These are phyloP conservation scores for Extremus antarcticus DNA, from an alignment of 495 filamentous ascomycete genomes.

Conservation along the genomic window DNA sequence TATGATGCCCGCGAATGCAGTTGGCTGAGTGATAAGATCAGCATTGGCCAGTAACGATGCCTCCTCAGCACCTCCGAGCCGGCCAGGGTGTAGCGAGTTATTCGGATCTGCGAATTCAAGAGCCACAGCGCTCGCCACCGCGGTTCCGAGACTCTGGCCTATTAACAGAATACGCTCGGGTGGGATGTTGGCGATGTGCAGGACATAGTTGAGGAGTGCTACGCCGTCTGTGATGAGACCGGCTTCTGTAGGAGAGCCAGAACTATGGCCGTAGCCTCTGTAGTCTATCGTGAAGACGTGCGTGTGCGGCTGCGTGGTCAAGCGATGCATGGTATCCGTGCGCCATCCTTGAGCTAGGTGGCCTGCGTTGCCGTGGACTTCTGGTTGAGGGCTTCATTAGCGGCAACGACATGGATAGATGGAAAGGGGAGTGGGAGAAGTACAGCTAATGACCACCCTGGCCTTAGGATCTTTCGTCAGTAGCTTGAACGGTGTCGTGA, in stretches of 20 bases:
- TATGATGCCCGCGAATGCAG: constrained; percentile 56
- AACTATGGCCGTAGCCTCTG: constrained; percentile 76
- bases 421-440: neutral
- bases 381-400: neutral
- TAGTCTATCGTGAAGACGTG: constrained; percentile 74
- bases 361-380: constrained; percentile 37
- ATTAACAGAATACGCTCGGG: constrained; percentile 64
- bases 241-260: constrained; percentile 66
- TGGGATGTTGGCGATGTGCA: constrained; percentile 51
- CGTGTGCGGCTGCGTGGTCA: constrained; percentile 36
- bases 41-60: neutral
- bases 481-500: constrained; percentile 23
- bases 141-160: constrained; percentile 87
- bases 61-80: neutral
- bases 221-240: constrained; percentile 75
- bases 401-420: neutral
- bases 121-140: constrained; percentile 59
- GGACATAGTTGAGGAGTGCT: constrained; percentile 59
- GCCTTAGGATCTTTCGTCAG: constrained; percentile 25
- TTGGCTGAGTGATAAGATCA: neutral
- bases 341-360: constrained; percentile 43
- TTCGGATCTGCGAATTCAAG: constrained; percentile 48
- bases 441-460: constrained; percentile 30
- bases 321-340: constrained; percentile 39
- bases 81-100: neutral